Conservation (phyloP, 306 rosid species). For the Cicer arietinum region DNA sequence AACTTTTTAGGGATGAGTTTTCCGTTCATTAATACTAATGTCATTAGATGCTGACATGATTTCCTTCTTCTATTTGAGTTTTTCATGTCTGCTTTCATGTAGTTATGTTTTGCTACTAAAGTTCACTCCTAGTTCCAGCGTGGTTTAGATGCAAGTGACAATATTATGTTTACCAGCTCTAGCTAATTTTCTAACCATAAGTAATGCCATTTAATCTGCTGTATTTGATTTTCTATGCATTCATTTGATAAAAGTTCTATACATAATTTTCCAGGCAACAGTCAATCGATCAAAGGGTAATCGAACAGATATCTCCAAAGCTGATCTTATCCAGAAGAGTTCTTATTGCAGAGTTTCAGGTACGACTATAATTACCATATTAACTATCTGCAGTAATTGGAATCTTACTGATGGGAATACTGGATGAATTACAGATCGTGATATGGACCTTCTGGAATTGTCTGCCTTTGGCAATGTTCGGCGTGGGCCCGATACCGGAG, state of each 20-base stretch:
- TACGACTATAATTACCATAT: constrained; percentile 37
- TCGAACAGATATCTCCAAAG: constrained; percentile 70
- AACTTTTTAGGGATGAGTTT: constrained; percentile 12
- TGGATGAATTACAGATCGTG: constrained; percentile 66
- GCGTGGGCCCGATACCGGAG: constrained; percentile 74
- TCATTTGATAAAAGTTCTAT: constrained; percentile 9
- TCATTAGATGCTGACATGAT: not conserved
- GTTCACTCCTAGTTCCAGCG: constrained; percentile 8
- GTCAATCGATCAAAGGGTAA: constrained; percentile 92
- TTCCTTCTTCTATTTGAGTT: constrained; percentile 24
- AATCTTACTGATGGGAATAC: constrained; percentile 20
- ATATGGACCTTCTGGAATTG: constrained; percentile 91
- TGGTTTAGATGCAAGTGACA: constrained; percentile 5
- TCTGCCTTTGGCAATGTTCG: constrained; percentile 86
- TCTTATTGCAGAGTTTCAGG: constrained; percentile 96
- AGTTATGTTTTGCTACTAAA: constrained; percentile 16
- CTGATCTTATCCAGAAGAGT: constrained; percentile 89
- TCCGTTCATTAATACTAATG: not conserved
- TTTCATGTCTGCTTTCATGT: constrained; percentile 29
- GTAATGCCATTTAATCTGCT: not conserved
- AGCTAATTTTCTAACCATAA: not conserved
- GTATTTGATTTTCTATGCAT: constrained; percentile 20
- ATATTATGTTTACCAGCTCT: not conserved
- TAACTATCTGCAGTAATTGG: constrained; percentile 35
- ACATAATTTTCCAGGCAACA: constrained; percentile 63